A percentile compares a stretch with the other conserved stretches of the same genome.
phyloP scores from a whole-genome alignment of 179 eudicot species.

The Dionaea muscipula region DNA sequence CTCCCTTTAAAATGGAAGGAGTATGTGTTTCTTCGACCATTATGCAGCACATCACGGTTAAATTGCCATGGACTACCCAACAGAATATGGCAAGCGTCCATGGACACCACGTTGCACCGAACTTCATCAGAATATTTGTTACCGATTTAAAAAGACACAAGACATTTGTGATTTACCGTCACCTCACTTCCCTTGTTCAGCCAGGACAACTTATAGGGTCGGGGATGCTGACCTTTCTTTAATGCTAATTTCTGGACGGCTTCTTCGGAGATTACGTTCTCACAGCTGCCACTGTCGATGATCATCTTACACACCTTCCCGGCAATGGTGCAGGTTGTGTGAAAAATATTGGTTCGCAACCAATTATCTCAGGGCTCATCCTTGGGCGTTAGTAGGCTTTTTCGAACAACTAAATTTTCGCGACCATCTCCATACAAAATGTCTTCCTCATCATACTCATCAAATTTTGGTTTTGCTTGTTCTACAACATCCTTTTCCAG shows the following conservation, averaged over 20 bases:
- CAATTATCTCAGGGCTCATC: too few relatives aligned
- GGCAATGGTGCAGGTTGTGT: neutral
- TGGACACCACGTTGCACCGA: constrained; percentile 5
- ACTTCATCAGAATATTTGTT: constrained; percentile 4
- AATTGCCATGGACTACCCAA: constrained; percentile 9
- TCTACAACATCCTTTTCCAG: too few relatives aligned
- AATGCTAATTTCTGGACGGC: neutral
- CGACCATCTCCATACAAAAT: too few relatives aligned
- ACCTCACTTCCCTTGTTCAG: neutral
- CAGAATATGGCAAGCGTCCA: constrained; percentile 9
- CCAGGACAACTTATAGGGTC: neutral
- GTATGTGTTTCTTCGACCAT: constrained; percentile 3
- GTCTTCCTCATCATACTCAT: too few relatives aligned
- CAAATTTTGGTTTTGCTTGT: too few relatives aligned
- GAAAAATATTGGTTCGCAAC: neutral
- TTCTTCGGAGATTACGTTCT: neutral
- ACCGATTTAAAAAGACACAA: neutral
- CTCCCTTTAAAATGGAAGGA: neutral
- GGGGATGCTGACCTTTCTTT: neutral
- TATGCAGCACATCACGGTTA: neutral
- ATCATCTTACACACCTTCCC: constrained; percentile 5
- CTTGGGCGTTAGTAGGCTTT: too few relatives aligned
- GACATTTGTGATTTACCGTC: neutral
- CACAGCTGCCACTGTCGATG: constrained; percentile 4
- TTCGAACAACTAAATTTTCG: too few relatives aligned